Conservation (phyloP, 192 early-diverging fungal species). For the Jimgerdemannia flammicorona region DNA sequence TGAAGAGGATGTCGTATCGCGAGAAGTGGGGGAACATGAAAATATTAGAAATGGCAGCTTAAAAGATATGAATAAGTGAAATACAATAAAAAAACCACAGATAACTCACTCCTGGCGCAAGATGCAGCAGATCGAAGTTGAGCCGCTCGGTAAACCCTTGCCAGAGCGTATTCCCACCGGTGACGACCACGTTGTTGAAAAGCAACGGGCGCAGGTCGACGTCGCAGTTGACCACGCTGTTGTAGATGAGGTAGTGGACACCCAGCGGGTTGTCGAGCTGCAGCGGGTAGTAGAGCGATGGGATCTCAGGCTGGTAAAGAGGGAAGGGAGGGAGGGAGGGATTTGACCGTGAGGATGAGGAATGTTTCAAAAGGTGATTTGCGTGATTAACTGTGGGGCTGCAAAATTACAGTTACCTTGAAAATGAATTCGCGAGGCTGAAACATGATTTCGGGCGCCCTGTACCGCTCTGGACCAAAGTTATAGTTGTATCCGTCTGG, state of each 20-base stretch:
- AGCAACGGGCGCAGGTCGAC: slow-evolving; percentile 83
- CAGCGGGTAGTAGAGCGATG: background rate
- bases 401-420: slow-evolving; percentile 17
- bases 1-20: background rate
- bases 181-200: slow-evolving; percentile 78
- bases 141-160: slow-evolving; percentile 87
- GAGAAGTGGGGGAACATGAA: background rate
- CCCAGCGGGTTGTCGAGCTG: slow-evolving; percentile 42
- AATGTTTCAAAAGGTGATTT: background rate
- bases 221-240: slow-evolving; percentile 77
- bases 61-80: background rate
- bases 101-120: slow-evolving; percentile 62
- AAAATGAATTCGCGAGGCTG: slow-evolving; percentile 63
- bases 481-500: slow-evolving; percentile 89
- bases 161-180: slow-evolving; percentile 86
- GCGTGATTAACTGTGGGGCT: background rate
- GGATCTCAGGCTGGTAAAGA: background rate
- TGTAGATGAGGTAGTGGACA: slow-evolving; percentile 70
- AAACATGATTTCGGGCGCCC: slow-evolving; percentile 85
- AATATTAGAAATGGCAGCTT: slow-evolving; percentile 10
- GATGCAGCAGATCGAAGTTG: slow-evolving; percentile 60
- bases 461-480: slow-evolving; percentile 78
- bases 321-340: background rate
- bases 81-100: slow-evolving; percentile 1
- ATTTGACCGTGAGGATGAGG: background rate